Evolutionary conservation across 768 basidiomycete genomes (phyloP).

Genomic region (Xerocomellus chrysenteron): DNA sequence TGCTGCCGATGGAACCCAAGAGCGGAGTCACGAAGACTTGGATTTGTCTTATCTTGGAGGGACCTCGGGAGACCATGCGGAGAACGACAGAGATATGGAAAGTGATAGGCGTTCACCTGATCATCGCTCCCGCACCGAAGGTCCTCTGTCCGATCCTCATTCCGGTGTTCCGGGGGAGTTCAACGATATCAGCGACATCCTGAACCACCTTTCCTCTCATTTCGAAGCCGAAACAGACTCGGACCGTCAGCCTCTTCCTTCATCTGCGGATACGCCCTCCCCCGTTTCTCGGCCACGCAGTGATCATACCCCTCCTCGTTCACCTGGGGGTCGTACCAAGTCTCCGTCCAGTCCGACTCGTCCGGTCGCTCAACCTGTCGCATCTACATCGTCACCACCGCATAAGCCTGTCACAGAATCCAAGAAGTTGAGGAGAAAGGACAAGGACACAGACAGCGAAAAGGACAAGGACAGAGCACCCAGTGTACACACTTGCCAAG

Average conservation of each 20-base stretch:
- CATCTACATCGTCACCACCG: conserved; percentile 50
- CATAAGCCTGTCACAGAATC: conserved; percentile 23
- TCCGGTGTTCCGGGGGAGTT: conserved; percentile 58
- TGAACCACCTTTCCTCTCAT: conserved; percentile 69
- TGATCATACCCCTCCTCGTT: conserved; percentile 19
- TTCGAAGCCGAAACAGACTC: conserved; percentile 59
- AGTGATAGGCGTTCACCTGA: conserved; percentile 38
- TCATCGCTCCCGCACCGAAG: conserved; percentile 21
- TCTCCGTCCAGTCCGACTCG: conserved; percentile 38
- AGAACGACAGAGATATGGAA: conserved; percentile 40
- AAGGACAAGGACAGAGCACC: conserved; percentile 46
- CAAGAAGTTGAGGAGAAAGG: conserved; percentile 28
- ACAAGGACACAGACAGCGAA: conserved; percentile 30
- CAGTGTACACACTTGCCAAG: conserved; percentile 63
- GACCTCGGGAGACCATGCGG: conserved; percentile 19
- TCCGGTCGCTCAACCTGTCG: conserved; percentile 40
- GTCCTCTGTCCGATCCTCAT: conserved; percentile 42
- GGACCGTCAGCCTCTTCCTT: conserved; percentile 40
- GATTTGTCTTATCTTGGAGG: conserved; percentile 54
- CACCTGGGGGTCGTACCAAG: conserved; percentile 28
- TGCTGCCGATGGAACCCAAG: conserved; percentile 18
- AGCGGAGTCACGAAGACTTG: conserved; percentile 47
- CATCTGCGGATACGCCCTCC: conserved; percentile 29
- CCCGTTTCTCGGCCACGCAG: conserved; percentile 32
- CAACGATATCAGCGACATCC: conserved; percentile 72